These are phyloP conservation scores for Pythium brassicae DNA, from an alignment of 352 stramenopile genomes.

Conservation along the genomic window DNA sequence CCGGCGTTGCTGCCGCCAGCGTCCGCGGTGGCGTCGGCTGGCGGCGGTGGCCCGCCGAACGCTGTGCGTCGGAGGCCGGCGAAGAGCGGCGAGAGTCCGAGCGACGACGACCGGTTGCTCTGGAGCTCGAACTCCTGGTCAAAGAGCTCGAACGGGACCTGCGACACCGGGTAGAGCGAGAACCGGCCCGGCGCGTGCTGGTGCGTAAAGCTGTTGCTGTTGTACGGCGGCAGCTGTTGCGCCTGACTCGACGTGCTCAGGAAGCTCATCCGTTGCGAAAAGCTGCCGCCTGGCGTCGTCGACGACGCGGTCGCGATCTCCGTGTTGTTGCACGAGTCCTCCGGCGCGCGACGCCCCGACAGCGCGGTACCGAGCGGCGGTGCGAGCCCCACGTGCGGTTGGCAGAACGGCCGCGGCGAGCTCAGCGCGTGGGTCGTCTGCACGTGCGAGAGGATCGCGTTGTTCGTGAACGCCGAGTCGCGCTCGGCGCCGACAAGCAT, in stretches of 20 bases:
- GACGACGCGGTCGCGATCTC: constrained; percentile 6
- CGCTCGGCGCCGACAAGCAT: constrained; percentile 52
- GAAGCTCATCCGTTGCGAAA: constrained; percentile 9
- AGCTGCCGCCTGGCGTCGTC: constrained; percentile 2
- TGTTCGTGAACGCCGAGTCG: constrained; percentile 43
- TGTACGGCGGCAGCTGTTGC: no score
- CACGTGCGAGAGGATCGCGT: constrained; percentile 41
- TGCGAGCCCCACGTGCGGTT: constrained; percentile 8
- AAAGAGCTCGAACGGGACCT: constrained; percentile 75
- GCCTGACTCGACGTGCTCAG: constrained; percentile 9
- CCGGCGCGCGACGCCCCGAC: neutral
- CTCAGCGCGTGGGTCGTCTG: constrained; percentile 33
- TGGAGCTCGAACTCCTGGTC: constrained; percentile 72
- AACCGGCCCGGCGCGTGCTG: constrained; percentile 21
- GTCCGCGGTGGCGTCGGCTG: constrained; percentile 14
- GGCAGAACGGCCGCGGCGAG: constrained; percentile 51
- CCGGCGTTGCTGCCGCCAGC: constrained; percentile 1
- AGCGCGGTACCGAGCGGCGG: no score
- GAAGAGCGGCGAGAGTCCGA: constrained; percentile 35
- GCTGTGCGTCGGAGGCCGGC: constrained; percentile 39
- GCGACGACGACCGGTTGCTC: constrained; percentile 31
- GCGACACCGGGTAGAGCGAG: constrained; percentile 65
- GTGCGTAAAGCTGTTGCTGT: neutral
- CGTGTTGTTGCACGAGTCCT: constrained; percentile 5
- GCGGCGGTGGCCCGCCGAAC: constrained; percentile 8